phyloP scores from a whole-genome alignment of 1,284 basidiomycete genomes.

The Peniophora sp. region DNA sequence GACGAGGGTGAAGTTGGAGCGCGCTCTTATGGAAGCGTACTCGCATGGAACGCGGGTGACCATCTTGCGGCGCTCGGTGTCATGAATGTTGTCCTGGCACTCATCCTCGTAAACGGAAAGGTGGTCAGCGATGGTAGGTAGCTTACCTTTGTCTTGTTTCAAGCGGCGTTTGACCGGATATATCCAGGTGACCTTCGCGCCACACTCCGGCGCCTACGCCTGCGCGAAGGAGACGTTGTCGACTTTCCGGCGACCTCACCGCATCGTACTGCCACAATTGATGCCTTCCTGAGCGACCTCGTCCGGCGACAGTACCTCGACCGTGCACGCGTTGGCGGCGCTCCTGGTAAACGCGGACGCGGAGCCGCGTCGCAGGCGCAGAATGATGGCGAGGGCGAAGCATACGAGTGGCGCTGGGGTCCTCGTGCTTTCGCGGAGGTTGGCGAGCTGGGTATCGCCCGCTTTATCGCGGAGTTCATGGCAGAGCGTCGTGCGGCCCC shows the following conservation, averaged over 20 bases:
- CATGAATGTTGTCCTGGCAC: conserved; percentile 60
- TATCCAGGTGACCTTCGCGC: conserved; percentile 47
- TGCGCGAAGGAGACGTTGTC: conserved; percentile 32
- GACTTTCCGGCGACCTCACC: conserved; percentile 42
- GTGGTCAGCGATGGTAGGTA: conserved; percentile 57
- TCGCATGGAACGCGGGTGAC: conserved; percentile 61
- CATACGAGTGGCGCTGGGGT: conserved; percentile 76
- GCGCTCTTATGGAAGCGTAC: conserved; percentile 50
- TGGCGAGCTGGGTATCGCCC: conserved; percentile 56
- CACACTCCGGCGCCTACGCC: conserved; percentile 53
- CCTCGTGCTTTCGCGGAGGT: conserved; percentile 65
- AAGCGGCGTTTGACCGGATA: background rate
- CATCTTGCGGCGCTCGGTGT: conserved; percentile 57
- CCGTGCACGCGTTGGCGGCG: conserved; percentile 35
- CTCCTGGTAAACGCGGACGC: conserved; percentile 46
- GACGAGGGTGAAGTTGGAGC: conserved; percentile 29
- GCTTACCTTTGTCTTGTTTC: background rate
- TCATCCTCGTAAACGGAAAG: conserved; percentile 65
- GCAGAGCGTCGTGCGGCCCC: conserved; percentile 26
- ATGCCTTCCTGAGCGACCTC: conserved; percentile 49
- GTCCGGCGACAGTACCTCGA: conserved; percentile 66
- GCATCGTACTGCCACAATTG: conserved; percentile 39
- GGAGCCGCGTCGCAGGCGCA: conserved; percentile 29
- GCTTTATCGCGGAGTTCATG: conserved; percentile 74
- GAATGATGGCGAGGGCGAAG: conserved; percentile 34